Evolutionary conservation across 2,329 filamentous ascomycete genomes (phyloP).

Genomic region (Madurella fahalii): DNA sequence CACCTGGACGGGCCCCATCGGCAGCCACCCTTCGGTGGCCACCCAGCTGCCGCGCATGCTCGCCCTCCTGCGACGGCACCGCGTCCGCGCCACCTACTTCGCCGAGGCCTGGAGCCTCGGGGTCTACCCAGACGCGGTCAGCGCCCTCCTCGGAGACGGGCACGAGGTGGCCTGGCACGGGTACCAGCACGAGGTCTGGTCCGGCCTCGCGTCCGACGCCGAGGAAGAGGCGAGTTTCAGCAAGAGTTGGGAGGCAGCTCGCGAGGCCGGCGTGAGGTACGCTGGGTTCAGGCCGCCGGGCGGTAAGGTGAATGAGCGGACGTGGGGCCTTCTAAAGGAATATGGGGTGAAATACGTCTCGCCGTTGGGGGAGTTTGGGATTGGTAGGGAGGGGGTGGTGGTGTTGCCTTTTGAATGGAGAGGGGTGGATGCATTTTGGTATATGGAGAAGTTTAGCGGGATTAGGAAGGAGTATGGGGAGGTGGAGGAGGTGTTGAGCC

Average conservation of each 20-base stretch:
- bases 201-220: slow-evolving; percentile 7
- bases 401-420: slow-evolving; percentile 31
- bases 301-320: slow-evolving; percentile 25
- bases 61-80: slow-evolving; percentile 20
- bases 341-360: slow-evolving; percentile 28
- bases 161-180: slow-evolving; percentile 33
- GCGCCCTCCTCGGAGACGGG: slow-evolving; percentile 17
- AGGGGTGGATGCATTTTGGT: slow-evolving; percentile 31
- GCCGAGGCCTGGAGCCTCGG: slow-evolving; percentile 31
- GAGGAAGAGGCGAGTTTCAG: slow-evolving; percentile 25
- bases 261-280: slow-evolving; percentile 19
- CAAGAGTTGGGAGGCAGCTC: slow-evolving; percentile 25
- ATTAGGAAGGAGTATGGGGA: slow-evolving; percentile 23
- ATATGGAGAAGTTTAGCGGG: slow-evolving; percentile 30
- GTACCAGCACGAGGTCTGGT: slow-evolving; percentile 31
- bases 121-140: slow-evolving; percentile 25
- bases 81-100: slow-evolving; percentile 30
- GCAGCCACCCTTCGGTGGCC: slow-evolving; percentile 27
- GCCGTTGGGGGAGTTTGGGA: slow-evolving; percentile 25
- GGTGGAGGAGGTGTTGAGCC: slow-evolving; percentile 12
- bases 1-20: slow-evolving; percentile 26
- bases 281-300: slow-evolving; percentile 30
- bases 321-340: slow-evolving; percentile 22
- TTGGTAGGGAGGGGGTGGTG: slow-evolving; percentile 20
- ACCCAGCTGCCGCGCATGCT: slow-evolving; percentile 30